Conservation (phyloP, 768 basidiomycete genomes). For the Pulveroboletus frians region DNA sequence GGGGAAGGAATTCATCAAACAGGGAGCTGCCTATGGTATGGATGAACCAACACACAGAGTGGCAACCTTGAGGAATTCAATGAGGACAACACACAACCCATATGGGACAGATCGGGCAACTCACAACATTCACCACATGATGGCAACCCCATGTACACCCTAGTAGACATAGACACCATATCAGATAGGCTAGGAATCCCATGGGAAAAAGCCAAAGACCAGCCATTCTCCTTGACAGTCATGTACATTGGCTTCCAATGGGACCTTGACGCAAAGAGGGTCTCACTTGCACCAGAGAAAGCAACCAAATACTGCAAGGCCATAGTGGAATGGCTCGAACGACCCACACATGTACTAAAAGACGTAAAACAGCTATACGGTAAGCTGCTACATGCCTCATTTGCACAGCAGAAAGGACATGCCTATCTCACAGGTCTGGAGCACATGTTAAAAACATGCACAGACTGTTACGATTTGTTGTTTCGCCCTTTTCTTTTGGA, state of each 20-base stretch:
- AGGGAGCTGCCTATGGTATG: background rate
- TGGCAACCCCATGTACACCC: background rate
- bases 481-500: no score
- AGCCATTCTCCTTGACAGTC: background rate
- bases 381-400: background rate
- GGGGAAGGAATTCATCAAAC: no score
- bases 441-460: no score
- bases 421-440: no score
- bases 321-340: background rate
- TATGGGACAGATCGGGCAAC: background rate
- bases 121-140: no score
- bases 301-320: background rate
- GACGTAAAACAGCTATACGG: background rate
- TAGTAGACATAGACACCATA: background rate
- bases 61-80: background rate
- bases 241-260: slow-evolving; percentile 32
- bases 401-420: background rate
- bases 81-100: accelerated
- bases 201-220: slow-evolving; percentile 11
- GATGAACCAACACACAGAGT: background rate
- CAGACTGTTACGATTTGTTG: no score
- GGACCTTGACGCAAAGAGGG: slow-evolving; percentile 18
- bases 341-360: accelerated
- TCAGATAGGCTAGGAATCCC: background rate
- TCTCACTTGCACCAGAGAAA: background rate